Base-by-base conservation (phyloP, 1,284 basidiomycete genomes). In the Chondrostereum purpureum region DNA sequence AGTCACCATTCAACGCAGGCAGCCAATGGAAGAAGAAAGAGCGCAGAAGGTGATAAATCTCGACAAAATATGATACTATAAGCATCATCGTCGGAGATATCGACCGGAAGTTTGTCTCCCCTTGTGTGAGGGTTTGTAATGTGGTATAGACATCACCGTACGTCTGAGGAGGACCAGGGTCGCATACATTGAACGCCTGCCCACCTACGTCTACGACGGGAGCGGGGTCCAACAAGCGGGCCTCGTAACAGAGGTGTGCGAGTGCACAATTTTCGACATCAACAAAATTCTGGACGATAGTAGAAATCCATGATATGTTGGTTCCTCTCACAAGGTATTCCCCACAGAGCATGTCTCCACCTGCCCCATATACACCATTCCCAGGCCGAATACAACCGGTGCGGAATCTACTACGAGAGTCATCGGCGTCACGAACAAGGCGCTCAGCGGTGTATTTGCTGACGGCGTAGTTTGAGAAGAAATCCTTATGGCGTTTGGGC, bases 181-280 rank as follows among this genome's bases (percentile, higher is more conserved):
- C 83, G 2, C 77, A 70, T 43, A 87, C 58, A 33, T 62, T 67
- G 61, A 85, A 88, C 2, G 78, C 72, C 53, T 82, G 75, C 1
- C 85, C 86, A 17, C 83, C 80, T 40, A 88, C 73, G 56, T 87
- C 82, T 1, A 79, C 76, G 50, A 75, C 68, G 39, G 57, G 52
- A 34, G 60, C 56, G 8, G 69, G 70, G 41, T 72, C 71, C 22
- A 70, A 54, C 20, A 88, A 74, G n/a, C 81, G 75, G 45, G 68
- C 70, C 58, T 88, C 84, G 59, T 86, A 88, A 52, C 72, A 73
- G 12, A 88, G 65, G 56, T 88, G 85, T 0, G 83, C 78, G 1
- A 78, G 64, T 1, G 79, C 76, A 52, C 75, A 80, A 55, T 88
- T 88, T 62, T 88, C 86, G 49, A 87, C 83, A 53, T 84, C 84